phyloP scores from a whole-genome alignment of 2,329 filamentous ascomycete species.

The Sporothrix euskadiensis region DNA sequence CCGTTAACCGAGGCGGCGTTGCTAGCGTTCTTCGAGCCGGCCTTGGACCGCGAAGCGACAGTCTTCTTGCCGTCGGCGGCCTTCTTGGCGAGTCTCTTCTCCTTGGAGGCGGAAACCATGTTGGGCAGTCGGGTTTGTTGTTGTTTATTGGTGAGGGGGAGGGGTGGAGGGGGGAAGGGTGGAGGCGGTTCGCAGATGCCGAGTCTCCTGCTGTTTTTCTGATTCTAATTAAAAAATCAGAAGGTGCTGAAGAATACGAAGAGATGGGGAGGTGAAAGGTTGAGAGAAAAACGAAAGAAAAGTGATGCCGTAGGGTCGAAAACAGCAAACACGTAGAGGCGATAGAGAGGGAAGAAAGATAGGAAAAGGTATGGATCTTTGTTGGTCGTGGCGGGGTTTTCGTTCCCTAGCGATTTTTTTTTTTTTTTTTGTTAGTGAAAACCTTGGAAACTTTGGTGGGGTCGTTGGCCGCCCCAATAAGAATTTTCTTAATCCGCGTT shows the following conservation, averaged over 20 bases:
- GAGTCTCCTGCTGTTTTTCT: background rate
- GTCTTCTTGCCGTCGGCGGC: constrained; percentile 75
- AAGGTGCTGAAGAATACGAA: background rate
- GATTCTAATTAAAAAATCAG: background rate
- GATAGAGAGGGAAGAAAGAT: constrained; percentile 25
- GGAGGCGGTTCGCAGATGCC: constrained; percentile 3
- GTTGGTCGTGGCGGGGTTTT: constrained; percentile 28
- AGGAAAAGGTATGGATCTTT: constrained; percentile 18
- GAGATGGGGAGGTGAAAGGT: background rate
- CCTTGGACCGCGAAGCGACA: constrained; percentile 63
- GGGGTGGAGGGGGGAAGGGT: background rate
- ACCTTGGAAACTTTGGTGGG: constrained; percentile 26
- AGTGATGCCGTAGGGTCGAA: constrained; percentile 27
- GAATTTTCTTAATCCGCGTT: constrained; percentile 24
- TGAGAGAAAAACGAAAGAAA: background rate
- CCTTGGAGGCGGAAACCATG: constrained; percentile 70
- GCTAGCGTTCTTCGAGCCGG: constrained; percentile 65
- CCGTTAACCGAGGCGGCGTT: constrained; percentile 68
- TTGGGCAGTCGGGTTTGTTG: constrained; percentile 40
- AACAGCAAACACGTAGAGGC: constrained; percentile 26
- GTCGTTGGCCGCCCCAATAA: constrained; percentile 17
- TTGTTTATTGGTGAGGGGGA: constrained; percentile 2
- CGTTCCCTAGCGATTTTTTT: constrained; percentile 25
- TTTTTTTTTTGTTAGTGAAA: constrained; percentile 25
- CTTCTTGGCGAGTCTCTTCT: constrained; percentile 71